phyloP scores from a whole-genome alignment of 139 green algal species.

The Astrephomene gubernaculifera region DNA sequence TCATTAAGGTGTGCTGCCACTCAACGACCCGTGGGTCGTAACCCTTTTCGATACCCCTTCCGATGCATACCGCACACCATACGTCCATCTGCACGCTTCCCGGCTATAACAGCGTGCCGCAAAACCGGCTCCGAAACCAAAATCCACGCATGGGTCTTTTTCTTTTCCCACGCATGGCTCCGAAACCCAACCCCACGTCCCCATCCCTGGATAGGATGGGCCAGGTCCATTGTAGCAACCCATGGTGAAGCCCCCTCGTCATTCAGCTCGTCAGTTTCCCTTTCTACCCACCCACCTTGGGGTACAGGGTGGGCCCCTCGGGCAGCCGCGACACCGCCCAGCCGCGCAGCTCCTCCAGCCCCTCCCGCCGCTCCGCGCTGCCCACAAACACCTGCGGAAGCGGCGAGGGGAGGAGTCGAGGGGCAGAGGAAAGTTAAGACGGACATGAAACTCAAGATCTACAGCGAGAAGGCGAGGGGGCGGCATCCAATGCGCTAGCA shows the following conservation, averaged over 20 bases:
- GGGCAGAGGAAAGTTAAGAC: neutral
- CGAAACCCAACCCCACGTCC: neutral
- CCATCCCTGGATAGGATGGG: neutral
- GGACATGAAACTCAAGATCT: neutral
- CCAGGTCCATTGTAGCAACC: no score
- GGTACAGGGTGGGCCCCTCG: constrained; percentile 85
- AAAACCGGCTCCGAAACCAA: no score
- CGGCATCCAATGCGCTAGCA: neutral
- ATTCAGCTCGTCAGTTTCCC: no score
- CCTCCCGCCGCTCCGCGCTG: constrained; percentile 37
- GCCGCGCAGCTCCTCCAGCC: constrained; percentile 62
- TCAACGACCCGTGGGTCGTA: no score
- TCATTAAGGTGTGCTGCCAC: no score
- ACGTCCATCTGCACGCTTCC: no score
- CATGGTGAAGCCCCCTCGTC: no score
- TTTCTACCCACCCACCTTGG: constrained; percentile 64
- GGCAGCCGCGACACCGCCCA: constrained; percentile 85
- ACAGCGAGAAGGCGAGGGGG: neutral
- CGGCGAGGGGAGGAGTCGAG: neutral
- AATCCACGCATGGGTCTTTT: no score
- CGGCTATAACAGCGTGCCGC: no score
- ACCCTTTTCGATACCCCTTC: no score
- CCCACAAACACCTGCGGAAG: constrained; percentile 61
- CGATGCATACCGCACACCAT: no score
- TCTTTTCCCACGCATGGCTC: no score